phyloP scores from a whole-genome alignment of 2,329 filamentous ascomycete genomes.

The Botryotinia narcissicola region DNA sequence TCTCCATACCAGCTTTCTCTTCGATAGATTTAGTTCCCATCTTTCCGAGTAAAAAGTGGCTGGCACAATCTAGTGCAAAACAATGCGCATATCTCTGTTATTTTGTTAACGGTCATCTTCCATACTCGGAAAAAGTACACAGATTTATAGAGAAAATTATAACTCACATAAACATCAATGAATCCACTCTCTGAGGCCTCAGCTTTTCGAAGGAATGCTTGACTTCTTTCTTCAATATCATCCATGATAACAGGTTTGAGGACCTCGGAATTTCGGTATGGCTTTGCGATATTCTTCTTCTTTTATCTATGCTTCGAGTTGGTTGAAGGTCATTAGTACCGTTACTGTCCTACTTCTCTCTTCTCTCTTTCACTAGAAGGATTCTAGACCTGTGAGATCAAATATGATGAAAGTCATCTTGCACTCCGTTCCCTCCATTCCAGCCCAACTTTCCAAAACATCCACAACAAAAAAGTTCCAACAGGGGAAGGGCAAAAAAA shows the following conservation, averaged over 20 bases:
- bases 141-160: too few relatives aligned
- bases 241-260: constrained; percentile 53
- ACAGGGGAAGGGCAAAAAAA: neutral
- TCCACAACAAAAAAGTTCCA: neutral
- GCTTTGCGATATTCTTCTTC: constrained; percentile 62
- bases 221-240: constrained; percentile 57
- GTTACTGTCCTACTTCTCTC: neutral
- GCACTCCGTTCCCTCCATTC: neutral
- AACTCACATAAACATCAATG: constrained; percentile 59
- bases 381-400: neutral
- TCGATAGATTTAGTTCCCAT: constrained; percentile 58
- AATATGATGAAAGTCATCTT: neutral
- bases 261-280: constrained; percentile 68
- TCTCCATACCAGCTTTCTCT: constrained; percentile 53
- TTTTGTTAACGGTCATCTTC: neutral
- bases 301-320: constrained; percentile 55
- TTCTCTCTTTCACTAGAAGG: neutral
- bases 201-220: constrained; percentile 55
- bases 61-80: constrained; percentile 67
- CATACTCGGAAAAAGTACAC: too few relatives aligned
- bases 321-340: neutral
- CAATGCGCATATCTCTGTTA: constrained; percentile 50
- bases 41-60: constrained; percentile 66
- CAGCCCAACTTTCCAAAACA: too few relatives aligned
- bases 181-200: constrained; percentile 44